phyloP scores from a whole-genome alignment of 2,329 filamentous ascomycete genomes.

The Neurospora crassa region DNA sequence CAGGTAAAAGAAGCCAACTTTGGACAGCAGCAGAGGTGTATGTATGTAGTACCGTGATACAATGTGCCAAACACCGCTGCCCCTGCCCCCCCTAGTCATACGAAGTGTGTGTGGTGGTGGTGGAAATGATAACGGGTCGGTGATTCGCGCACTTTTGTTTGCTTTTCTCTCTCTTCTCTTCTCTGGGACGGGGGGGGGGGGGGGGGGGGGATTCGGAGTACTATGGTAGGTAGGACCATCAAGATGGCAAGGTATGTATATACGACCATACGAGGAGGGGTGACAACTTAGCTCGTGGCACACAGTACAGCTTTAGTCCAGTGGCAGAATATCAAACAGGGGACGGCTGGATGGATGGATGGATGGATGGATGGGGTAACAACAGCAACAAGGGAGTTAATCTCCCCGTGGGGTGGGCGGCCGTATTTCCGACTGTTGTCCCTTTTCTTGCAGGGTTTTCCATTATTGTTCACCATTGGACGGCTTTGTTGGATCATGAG shows the following conservation, averaged over 20 bases:
- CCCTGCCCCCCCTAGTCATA: not conserved
- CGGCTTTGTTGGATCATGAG: not conserved
- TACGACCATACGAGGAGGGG: not conserved
- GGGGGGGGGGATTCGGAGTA: too few species aligned
- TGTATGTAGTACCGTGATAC: not conserved
- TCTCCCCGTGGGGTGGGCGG: not conserved
- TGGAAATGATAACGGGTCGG: not conserved
- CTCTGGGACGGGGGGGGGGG: not conserved
- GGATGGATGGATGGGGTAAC: not conserved
- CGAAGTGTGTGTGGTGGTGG: not conserved
- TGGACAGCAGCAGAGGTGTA: not conserved
- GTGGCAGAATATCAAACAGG: not conserved
- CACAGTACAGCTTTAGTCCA: not conserved
- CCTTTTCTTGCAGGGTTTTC: not conserved
- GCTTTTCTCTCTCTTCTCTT: not conserved
- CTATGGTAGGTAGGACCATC: not conserved
- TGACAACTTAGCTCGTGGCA: not conserved
- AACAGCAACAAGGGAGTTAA: not conserved
- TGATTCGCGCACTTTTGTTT: not conserved
- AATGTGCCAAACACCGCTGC: not conserved
- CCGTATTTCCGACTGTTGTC: not conserved
- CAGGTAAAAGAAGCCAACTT: not conserved
- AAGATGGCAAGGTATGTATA: not conserved
- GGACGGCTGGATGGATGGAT: not conserved
- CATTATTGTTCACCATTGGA: not conserved